These are phyloP conservation scores for Vitis rupestris DNA, from an alignment of 164 flowering plant species.

Conservation along the genomic window DNA sequence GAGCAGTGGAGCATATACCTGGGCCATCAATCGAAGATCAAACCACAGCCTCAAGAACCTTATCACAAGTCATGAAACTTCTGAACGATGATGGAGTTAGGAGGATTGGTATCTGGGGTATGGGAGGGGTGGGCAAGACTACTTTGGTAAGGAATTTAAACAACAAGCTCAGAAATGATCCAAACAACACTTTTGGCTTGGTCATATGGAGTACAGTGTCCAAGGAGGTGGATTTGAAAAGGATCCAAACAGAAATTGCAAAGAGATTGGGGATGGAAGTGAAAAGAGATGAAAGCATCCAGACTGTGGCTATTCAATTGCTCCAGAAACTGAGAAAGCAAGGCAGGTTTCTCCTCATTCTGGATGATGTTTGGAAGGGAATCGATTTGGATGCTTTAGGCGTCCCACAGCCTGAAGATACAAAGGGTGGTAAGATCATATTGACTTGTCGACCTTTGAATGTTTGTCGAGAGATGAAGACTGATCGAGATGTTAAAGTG, in stretches of 20 bases:
- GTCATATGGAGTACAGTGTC: slow-evolving; percentile 22
- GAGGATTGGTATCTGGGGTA: slow-evolving; percentile 23
- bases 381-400: slow-evolving; percentile 25
- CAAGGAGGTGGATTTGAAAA: slow-evolving; percentile 10
- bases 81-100: neutral
- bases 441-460: slow-evolving; percentile 20
- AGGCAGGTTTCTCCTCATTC: slow-evolving; percentile 21
- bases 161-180: slow-evolving; percentile 5
- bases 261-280: slow-evolving; percentile 15
- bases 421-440: slow-evolving; percentile 16
- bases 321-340: slow-evolving; percentile 1
- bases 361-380: slow-evolving; percentile 29
- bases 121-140: slow-evolving; percentile 27
- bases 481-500: slow-evolving; percentile 15
- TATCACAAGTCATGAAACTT: slow-evolving; percentile 1
- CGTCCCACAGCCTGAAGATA: slow-evolving; percentile 16
- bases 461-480: slow-evolving; percentile 28
- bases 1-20: slow-evolving; percentile 8
- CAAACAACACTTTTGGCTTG: neutral
- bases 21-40: slow-evolving; percentile 8
- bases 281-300: neutral
- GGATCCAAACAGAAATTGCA: slow-evolving; percentile 17
- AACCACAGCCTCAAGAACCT: slow-evolving; percentile 6
- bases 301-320: neutral
- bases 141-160: slow-evolving; percentile 16